Percentiles rank a stretch among this genome's conserved stretches.
Conservation (phyloP, 208 protist genomes). For the Leishmania arabica region DNA sequence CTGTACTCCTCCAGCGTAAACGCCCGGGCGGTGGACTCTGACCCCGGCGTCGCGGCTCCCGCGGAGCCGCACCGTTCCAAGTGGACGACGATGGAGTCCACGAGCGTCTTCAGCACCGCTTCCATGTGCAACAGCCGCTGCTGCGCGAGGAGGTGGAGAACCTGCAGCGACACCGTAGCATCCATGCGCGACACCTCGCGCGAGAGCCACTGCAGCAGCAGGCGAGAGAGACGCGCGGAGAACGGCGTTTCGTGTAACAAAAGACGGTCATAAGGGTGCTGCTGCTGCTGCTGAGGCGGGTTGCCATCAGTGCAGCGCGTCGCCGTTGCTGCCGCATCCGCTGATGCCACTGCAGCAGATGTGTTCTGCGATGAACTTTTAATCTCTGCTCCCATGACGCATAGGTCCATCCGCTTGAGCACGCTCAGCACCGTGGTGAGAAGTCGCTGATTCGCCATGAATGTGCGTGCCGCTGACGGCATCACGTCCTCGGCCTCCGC, state of each 20-base stretch:
- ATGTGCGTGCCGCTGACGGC: no score
- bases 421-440: slow-evolving; percentile 9
- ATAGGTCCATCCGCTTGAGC: slow-evolving; percentile 17
- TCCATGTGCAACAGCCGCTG: slow-evolving; percentile 51
- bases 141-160: slow-evolving; percentile 65
- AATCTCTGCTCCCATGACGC: slow-evolving; percentile 28
- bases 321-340: neutral
- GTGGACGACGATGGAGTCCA: slow-evolving; percentile 52
- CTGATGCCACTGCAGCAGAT: neutral
- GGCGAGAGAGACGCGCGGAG: slow-evolving; percentile 22
- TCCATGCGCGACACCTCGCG: slow-evolving; percentile 32
- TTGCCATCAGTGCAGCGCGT: neutral
- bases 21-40: neutral
- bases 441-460: slow-evolving; percentile 2
- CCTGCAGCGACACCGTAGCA: slow-evolving; percentile 34
- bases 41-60: neutral
- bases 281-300: neutral
- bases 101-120: slow-evolving; percentile 56
- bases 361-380: neutral
- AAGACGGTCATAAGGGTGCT: neutral
- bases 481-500: neutral
- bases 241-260: neutral
- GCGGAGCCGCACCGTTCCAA: slow-evolving; percentile 1
- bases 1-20: slow-evolving; percentile 22
- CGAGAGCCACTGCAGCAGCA: slow-evolving; percentile 50